Evolutionary conservation across 768 basidiomycete genomes (phyloP).

Genomic region (Termitomyces sp.): DNA sequence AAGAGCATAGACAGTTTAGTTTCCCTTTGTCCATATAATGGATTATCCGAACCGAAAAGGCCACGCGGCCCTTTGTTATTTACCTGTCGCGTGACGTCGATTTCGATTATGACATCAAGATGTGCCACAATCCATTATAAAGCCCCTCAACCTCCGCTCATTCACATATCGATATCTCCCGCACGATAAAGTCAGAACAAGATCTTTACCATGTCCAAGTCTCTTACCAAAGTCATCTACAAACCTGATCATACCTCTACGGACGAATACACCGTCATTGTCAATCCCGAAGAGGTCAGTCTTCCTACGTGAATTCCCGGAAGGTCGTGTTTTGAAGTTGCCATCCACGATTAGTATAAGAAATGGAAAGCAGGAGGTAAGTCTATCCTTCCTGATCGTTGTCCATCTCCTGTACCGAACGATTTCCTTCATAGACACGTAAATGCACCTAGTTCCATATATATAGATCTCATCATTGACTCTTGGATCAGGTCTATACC

Average conservation of each 20-base stretch:
- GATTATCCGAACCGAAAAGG: not conserved
- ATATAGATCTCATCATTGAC: slow-evolving; percentile 5
- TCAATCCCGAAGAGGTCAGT: slow-evolving; percentile 60
- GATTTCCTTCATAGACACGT: slow-evolving; percentile 53
- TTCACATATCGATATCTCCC: slow-evolving; percentile 1
- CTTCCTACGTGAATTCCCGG: not conserved
- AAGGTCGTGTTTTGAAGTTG: slow-evolving; percentile 8
- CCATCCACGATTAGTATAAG: slow-evolving; percentile 44
- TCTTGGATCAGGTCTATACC: slow-evolving; percentile 51
- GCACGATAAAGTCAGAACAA: slow-evolving; percentile 10
- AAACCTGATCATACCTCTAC: slow-evolving; percentile 70
- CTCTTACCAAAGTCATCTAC: slow-evolving; percentile 69
- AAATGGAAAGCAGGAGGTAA: slow-evolving; percentile 80
- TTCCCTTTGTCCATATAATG: not conserved
- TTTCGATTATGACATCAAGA: slow-evolving; percentile 18
- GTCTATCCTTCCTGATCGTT: slow-evolving; percentile 16
- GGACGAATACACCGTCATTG: slow-evolving; percentile 68
- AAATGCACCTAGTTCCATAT: slow-evolving; percentile 23
- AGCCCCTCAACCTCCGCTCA: not conserved
- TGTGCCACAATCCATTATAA: slow-evolving; percentile 13
- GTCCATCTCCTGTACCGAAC: slow-evolving; percentile 17
- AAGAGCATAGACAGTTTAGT: not conserved
- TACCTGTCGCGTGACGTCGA: slow-evolving; percentile 26
- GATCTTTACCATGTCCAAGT: slow-evolving; percentile 34
- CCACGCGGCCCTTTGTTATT: slow-evolving; percentile 7